Evolutionary conservation across 140 eudicot species (phyloP).

Genomic region (Oenanthe javanica): DNA sequence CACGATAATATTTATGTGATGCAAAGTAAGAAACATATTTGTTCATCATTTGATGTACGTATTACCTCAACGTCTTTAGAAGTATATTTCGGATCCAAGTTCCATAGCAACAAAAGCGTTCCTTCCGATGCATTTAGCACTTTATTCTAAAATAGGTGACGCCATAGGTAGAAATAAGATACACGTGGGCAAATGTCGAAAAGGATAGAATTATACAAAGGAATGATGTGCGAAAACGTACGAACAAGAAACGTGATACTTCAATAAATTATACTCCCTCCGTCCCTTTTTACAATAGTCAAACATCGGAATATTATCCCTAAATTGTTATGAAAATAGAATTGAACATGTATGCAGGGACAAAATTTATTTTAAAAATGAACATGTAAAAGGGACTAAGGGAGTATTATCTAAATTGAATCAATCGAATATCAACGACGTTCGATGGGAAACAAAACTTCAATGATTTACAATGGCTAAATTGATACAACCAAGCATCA

Average conservation of each 20-base stretch:
- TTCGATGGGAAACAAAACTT: not conserved
- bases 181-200: not conserved
- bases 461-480: not conserved
- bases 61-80: not conserved
- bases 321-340: too few relatives aligned
- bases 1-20: not conserved
- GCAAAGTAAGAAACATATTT: not conserved
- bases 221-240: not conserved
- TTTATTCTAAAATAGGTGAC: not conserved
- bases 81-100: slow-evolving; percentile 1
- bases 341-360: too few relatives aligned
- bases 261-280: too few relatives aligned
- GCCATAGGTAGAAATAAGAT: not conserved
- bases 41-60: not conserved
- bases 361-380: too few relatives aligned
- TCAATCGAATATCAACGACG: not conserved
- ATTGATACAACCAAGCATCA: not conserved
- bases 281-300: too few relatives aligned
- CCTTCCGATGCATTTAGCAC: not conserved
- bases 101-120: not conserved
- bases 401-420: not conserved
- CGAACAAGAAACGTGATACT: not conserved
- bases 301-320: too few relatives aligned
- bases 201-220: not conserved
- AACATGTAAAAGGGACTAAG: too few relatives aligned